phyloP scores from a whole-genome alignment of 2,329 filamentous ascomycete species.

The Leptographium flavum region DNA sequence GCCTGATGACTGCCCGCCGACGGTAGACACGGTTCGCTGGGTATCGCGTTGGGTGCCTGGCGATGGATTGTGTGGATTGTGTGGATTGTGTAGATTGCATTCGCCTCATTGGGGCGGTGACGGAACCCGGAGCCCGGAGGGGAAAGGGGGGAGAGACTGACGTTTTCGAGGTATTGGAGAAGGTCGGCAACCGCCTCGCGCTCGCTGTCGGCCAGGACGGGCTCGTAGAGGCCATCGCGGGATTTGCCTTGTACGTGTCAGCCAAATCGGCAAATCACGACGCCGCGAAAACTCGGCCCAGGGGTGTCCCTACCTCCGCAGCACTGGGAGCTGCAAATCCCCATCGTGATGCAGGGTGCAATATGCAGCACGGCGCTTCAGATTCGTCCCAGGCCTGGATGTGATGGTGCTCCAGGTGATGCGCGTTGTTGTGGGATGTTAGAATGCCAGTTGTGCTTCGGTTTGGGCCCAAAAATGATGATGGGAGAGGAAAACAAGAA shows the following conservation, averaged over 20 bases:
- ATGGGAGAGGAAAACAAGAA: background rate
- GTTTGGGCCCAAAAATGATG: background rate
- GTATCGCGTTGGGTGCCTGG: too few species aligned
- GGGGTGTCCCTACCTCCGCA: slow-evolving; percentile 32
- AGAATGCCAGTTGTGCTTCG: background rate
- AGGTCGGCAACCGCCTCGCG: slow-evolving; percentile 93
- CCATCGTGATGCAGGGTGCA: slow-evolving; percentile 31
- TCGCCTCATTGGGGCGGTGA: too few species aligned
- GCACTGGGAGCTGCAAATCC: slow-evolving; percentile 46
- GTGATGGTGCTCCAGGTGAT: background rate
- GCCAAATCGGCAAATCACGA: background rate
- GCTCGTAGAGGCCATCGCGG: slow-evolving; percentile 71
- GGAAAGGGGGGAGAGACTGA: slow-evolving; percentile 28
- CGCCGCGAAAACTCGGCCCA: background rate
- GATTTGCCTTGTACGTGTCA: slow-evolving; percentile 42
- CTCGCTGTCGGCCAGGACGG: slow-evolving; percentile 86
- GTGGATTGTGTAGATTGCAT: too few species aligned
- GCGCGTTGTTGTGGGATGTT: background rate
- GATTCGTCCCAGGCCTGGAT: background rate
- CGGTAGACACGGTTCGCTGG: too few species aligned
- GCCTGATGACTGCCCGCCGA: too few species aligned
- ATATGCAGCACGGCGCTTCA: background rate
- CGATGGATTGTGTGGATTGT: too few species aligned
- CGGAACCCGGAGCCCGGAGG: background rate
- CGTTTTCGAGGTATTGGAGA: slow-evolving; percentile 91